phyloP scores from a whole-genome alignment of 73 alveolate genomes.

The Tetrahymena elliotti region DNA sequence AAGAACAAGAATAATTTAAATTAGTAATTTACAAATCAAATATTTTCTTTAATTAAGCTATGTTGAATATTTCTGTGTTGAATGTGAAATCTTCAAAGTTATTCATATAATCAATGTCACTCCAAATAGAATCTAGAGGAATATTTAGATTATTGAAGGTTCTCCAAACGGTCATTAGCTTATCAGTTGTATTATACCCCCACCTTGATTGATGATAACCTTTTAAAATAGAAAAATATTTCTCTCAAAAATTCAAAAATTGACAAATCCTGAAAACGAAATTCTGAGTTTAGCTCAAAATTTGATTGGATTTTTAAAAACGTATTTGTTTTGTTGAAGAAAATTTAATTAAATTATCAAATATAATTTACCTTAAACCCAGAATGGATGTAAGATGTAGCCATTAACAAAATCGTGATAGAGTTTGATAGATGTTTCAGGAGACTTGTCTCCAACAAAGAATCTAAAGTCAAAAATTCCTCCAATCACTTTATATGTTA shows the following conservation, averaged over 20 bases:
- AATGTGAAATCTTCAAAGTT: slow-evolving; percentile 49
- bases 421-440: slow-evolving; percentile 12
- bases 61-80: slow-evolving; percentile 13
- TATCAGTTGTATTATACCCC: slow-evolving; percentile 70
- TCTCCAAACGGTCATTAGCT: slow-evolving; percentile 49
- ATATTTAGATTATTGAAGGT: slow-evolving; percentile 41
- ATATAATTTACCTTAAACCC: slow-evolving; percentile 48
- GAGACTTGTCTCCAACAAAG: slow-evolving; percentile 5
- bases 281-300: no score
- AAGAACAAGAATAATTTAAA: neutral
- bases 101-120: slow-evolving; percentile 68
- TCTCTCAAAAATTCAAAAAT: no score
- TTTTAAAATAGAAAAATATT: neutral
- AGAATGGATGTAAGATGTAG: slow-evolving; percentile 67
- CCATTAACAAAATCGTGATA: slow-evolving; percentile 42
- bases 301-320: neutral
- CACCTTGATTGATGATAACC: slow-evolving; percentile 89
- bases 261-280: no score
- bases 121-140: slow-evolving; percentile 75
- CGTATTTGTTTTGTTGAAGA: neutral
- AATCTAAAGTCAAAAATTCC: slow-evolving; percentile 21
- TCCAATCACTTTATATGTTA: slow-evolving; percentile 30
- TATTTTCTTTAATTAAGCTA: slow-evolving; percentile 14
- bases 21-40: neutral
- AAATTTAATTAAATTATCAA: neutral